Percentiles rank a stretch among this genome's conserved stretches.
Evolutionary conservation across 257 asterid genomes (phyloP).

Genomic region (Vinca minor): DNA sequence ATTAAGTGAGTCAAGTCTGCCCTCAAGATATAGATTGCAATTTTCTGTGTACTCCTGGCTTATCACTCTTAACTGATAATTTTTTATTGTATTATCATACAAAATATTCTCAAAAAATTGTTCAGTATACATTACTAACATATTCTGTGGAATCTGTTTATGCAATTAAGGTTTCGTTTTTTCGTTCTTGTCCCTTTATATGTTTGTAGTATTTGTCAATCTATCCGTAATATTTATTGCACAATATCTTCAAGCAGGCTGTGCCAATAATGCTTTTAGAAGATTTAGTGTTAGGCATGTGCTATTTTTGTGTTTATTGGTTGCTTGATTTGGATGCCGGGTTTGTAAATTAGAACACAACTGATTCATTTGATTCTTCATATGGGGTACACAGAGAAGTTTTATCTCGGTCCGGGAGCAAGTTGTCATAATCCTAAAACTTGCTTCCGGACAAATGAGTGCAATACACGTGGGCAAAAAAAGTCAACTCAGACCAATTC

Average conservation of each 20-base stretch:
- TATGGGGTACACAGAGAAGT: too few relatives aligned
- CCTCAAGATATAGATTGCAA: neutral
- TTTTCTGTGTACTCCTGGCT: neutral
- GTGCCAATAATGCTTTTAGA: too few relatives aligned
- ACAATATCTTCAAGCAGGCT: neutral
- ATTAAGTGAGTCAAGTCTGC: constrained; percentile 45
- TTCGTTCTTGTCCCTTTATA: neutral
- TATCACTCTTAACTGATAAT: neutral
- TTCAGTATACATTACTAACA: too few relatives aligned
- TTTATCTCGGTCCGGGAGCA: too few relatives aligned
- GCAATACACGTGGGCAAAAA: too few relatives aligned
- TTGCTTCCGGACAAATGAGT: too few relatives aligned
- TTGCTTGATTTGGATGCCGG: neutral
- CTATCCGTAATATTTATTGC: neutral
- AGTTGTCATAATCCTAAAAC: too few relatives aligned
- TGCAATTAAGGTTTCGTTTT: neutral
- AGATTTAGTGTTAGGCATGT: too few relatives aligned
- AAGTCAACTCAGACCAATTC: too few relatives aligned
- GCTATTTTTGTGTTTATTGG: neutral
- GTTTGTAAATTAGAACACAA: neutral
- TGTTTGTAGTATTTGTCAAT: neutral
- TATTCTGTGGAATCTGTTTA: neutral
- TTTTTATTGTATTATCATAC: neutral
- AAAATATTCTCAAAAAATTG: neutral
- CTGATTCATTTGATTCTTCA: neutral